Evolutionary conservation across 495 filamentous ascomycete species (phyloP), one percentile per base, ranked within the genome.

Genomic region (Penicillium paradoxum): DNA sequence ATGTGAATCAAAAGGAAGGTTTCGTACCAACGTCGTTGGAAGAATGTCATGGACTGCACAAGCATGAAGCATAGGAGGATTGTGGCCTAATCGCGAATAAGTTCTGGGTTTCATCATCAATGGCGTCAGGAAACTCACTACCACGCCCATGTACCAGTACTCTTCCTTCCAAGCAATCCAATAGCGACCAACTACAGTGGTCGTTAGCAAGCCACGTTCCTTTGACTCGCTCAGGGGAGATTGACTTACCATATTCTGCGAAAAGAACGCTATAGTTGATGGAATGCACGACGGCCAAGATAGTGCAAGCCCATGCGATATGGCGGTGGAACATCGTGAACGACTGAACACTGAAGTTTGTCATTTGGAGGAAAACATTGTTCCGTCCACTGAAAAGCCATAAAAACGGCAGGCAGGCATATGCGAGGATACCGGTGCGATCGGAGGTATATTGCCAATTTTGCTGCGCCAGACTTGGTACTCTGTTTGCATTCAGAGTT

Each of bases 1-100:
- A 79, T 73, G 39, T 80, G 77, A 15, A 64, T 53, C 10, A 70
- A 51, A 8, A 79, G 57, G 55, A 80, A 80, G 34, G 68, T 55
- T 43, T 80, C 75, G 42, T 79, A 80, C 24, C 52, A 62, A 24
- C 60, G 64, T 22, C 55, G 59, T 11, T 75, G 67, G 29, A 79
- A 54, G 10, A 57, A 59, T 21, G 71, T 64, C 14, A 70, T 57
- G 7, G 72, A 74, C 24, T 70, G 62, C 9, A 58, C 43, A 9
- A 68, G 48, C n/a, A 77, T 53, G 15, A 71, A 38, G 33, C 61
- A 64, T 65, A 75, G 76, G n/a, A 67, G 51, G 18, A 68, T 53
- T 22, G 71, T 78, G 2, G 73, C 76, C 69, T 77, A 41, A 41
- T 34, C 6, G 33, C 14, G 14, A 1, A 13, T 34, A n/a, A 34